Conservation (phyloP, 768 basidiomycete genomes). For the Trametes coccinea region DNA sequence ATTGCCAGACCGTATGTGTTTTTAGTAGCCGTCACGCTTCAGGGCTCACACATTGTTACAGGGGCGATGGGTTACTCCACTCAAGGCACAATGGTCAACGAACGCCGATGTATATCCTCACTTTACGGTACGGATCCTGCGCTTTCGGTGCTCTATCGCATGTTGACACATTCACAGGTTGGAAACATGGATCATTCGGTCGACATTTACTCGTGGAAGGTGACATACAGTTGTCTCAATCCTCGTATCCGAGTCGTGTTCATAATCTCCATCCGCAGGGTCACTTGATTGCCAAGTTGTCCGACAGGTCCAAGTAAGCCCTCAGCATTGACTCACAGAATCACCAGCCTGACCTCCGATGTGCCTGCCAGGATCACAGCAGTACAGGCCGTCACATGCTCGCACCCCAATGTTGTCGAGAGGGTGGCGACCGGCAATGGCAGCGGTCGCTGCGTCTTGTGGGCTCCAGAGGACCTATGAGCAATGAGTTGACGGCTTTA, state of each 20-base stretch:
- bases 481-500: no score
- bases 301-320: slow-evolving; percentile 56
- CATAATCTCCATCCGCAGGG: slow-evolving; percentile 46
- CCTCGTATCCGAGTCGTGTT: background rate
- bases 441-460: slow-evolving; percentile 77
- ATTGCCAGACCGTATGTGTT: slow-evolving; percentile 72
- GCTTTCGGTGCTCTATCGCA: background rate
- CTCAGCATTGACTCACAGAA: no score
- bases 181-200: slow-evolving; percentile 80
- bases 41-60: slow-evolving; percentile 29
- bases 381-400: slow-evolving; percentile 88
- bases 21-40: background rate
- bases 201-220: slow-evolving; percentile 74
- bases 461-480: slow-evolving; percentile 53
- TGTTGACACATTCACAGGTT: slow-evolving; percentile 43
- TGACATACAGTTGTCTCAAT: slow-evolving; percentile 26
- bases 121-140: slow-evolving; percentile 52
- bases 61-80: slow-evolving; percentile 81
- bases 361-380: slow-evolving; percentile 61
- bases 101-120: slow-evolving; percentile 83
- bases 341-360: no score
- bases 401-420: slow-evolving; percentile 74
- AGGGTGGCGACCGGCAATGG: slow-evolving; percentile 77
- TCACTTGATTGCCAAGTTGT: slow-evolving; percentile 62
- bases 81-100: slow-evolving; percentile 75